A percentile compares a stretch with the other conserved stretches of the same genome.
Evolutionary conservation across 73 alveolate species (phyloP).

Genomic region (Effrenium voratum): DNA sequence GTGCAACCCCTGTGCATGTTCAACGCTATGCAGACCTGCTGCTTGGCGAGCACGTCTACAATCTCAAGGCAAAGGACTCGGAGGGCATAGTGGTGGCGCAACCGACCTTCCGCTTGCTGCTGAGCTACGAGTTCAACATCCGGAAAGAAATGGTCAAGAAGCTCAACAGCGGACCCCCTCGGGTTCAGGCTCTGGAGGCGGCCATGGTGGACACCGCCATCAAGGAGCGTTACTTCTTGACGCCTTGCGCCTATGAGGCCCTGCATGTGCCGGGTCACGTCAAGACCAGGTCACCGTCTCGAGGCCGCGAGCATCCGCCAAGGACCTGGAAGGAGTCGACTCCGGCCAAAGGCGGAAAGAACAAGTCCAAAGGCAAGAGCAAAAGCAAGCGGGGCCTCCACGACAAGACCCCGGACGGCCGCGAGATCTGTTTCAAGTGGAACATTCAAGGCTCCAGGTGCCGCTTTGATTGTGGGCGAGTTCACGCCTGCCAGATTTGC

Average conservation of each 20-base stretch:
- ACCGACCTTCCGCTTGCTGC: background rate
- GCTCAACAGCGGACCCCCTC: background rate
- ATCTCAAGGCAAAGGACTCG: background rate
- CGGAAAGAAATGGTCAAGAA: background rate
- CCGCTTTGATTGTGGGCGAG: conserved; percentile 12
- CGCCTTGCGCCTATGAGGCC: background rate
- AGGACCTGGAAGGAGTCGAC: background rate
- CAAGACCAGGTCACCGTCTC: background rate
- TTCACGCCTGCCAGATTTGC: background rate
- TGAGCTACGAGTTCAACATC: background rate
- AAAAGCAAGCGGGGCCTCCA: background rate
- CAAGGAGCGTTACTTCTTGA: conserved; percentile 18
- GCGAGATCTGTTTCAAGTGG: conserved; percentile 21
- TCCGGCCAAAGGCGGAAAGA: background rate
- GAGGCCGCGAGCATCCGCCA: background rate
- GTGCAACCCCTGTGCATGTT: background rate
- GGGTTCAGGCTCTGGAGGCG: background rate
- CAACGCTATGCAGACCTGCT: background rate
- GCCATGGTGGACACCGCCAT: background rate
- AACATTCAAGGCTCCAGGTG: background rate
- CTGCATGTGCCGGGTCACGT: background rate
- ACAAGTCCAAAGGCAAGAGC: background rate
- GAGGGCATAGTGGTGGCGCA: background rate
- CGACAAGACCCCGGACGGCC: conserved; percentile 10
- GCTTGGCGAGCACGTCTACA: conserved; percentile 44